Percentiles rank a stretch among this genome's conserved stretches.
These are phyloP conservation scores for Volvox carteri DNA, from an alignment of 163 green algal genomes.

Conservation along the genomic window DNA sequence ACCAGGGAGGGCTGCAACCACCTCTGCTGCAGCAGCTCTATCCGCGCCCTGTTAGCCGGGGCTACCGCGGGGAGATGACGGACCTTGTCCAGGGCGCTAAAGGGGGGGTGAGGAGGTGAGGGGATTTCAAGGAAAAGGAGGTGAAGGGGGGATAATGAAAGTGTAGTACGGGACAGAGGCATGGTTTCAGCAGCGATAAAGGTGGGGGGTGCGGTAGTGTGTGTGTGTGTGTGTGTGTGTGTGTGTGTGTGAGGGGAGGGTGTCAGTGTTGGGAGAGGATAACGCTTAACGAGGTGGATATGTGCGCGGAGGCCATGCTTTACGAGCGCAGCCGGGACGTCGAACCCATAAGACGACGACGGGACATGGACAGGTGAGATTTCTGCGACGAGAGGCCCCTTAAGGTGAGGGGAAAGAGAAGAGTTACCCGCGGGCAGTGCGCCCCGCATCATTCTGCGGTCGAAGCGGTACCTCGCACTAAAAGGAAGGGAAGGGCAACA, in stretches of 20 bases:
- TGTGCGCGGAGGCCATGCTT: no score
- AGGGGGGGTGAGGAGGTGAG: not conserved
- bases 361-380: no score
- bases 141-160: not conserved
- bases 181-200: not conserved
- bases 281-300: no score
- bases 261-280: no score
- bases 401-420: no score
- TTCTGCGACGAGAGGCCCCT: no score
- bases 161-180: not conserved
- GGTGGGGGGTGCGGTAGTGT: not conserved
- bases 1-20: conserved; percentile 82
- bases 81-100: conserved; percentile 38
- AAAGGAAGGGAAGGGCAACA: no score
- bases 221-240: not conserved
- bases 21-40: conserved; percentile 62
- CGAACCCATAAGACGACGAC: no score
- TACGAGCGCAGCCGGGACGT: no score
- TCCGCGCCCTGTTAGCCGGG: conserved; percentile 41
- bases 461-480: no score
- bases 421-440: no score
- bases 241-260: not conserved
- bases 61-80: not conserved
- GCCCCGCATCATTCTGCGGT: no score
- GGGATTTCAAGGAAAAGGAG: not conserved